Percentiles rank a stretch among this genome's conserved stretches.
Evolutionary conservation across 2,329 filamentous ascomycete genomes (phyloP).

Genomic region (Aureobasidium sp.): DNA sequence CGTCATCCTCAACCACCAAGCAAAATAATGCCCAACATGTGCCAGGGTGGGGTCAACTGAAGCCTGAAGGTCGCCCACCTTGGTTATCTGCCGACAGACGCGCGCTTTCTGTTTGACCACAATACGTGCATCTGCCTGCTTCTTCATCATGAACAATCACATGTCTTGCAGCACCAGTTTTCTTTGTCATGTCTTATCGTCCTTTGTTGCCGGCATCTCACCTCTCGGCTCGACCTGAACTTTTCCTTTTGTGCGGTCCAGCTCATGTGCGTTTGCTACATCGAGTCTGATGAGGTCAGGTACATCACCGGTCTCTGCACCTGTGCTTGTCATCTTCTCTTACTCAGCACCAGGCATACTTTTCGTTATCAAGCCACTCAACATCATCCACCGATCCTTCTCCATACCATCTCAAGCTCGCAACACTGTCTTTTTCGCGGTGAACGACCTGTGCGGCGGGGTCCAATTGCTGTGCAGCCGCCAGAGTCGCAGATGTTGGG

Average conservation of each 20-base stretch:
- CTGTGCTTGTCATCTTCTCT: background rate
- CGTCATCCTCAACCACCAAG: background rate
- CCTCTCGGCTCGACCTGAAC: background rate
- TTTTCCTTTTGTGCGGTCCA: background rate
- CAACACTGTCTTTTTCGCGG: constrained; percentile 58
- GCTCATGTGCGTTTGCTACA: background rate
- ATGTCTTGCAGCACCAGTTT: background rate
- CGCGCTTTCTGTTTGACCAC: background rate
- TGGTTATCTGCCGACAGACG: background rate
- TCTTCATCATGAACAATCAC: background rate
- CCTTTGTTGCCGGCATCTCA: background rate
- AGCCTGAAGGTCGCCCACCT: background rate
- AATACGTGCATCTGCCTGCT: background rate
- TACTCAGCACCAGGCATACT: constrained; percentile 63
- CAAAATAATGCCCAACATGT: background rate
- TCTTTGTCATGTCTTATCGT: background rate
- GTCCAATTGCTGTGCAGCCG: constrained; percentile 38
- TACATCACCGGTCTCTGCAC: background rate
- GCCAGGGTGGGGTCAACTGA: background rate
- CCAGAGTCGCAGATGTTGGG: constrained; percentile 47
- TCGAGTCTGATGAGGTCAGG: background rate
- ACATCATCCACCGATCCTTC: constrained; percentile 41
- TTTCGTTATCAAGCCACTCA: constrained; percentile 68
- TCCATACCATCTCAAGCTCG: constrained; percentile 64
- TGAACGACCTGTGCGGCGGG: constrained; percentile 41